These are phyloP conservation scores for Penicillium italicum DNA, from an alignment of 2,329 filamentous ascomycete genomes.

Conservation along the genomic window DNA sequence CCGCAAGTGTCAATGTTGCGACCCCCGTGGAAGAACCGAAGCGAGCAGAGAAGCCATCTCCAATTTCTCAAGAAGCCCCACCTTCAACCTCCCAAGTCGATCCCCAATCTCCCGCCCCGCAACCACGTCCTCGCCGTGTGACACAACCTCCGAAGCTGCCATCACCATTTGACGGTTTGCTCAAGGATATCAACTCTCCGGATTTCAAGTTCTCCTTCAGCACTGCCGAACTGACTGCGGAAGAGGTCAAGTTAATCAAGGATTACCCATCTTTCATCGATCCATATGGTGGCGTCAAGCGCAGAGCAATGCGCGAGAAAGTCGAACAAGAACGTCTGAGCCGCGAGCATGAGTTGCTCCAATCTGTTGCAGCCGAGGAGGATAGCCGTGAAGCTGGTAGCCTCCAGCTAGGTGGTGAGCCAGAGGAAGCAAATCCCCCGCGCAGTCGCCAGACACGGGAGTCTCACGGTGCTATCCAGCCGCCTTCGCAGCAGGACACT, in stretches of 20 bases:
- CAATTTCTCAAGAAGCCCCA: constrained; percentile 24
- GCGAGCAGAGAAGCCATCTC: constrained; percentile 31
- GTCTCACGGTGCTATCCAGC: constrained; percentile 65
- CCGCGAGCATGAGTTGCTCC: constrained; percentile 53
- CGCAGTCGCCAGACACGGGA: constrained; percentile 51
- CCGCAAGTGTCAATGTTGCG: constrained; percentile 45
- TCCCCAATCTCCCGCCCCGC: constrained; percentile 17
- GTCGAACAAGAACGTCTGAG: constrained; percentile 58
- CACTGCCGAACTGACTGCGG: constrained; percentile 42
- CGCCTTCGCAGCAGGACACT: constrained; percentile 67
- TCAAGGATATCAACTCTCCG: constrained; percentile 48
- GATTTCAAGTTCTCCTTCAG: constrained; percentile 56
- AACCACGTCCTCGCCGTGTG: constrained; percentile 19
- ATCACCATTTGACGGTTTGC: constrained; percentile 37
- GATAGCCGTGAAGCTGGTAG: constrained; percentile 80
- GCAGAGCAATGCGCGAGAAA: constrained; percentile 71
- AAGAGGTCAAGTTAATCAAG: constrained; percentile 52
- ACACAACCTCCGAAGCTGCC: constrained; percentile 24
- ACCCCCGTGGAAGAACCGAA: constrained; percentile 37
- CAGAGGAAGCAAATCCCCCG: constrained; percentile 67
- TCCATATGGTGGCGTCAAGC: constrained; percentile 73
- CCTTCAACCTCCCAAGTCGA: constrained; percentile 26
- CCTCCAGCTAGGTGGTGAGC: constrained; percentile 85
- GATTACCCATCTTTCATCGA: constrained; percentile 78
- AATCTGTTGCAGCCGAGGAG: constrained; percentile 56